Conservation (phyloP, 225 moss, liverwort and hornwort species). For the Anthoceros angustus region DNA sequence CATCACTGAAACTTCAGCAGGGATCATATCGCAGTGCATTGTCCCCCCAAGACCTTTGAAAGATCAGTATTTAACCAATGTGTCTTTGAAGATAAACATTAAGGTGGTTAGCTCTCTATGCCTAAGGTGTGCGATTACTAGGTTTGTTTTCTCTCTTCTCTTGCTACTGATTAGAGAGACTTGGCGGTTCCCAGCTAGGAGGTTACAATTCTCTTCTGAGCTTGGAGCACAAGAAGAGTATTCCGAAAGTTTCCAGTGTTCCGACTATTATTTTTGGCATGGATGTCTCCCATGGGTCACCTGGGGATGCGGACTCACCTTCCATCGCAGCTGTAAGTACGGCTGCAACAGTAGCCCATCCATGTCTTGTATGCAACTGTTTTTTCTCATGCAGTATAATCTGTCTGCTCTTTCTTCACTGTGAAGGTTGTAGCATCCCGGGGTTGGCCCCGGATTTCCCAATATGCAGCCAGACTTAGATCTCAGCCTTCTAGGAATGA, state of each 20-base stretch:
- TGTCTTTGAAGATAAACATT: slow-evolving; percentile 80
- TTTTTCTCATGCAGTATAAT: neutral
- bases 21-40: slow-evolving; percentile 65
- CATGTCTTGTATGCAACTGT: neutral
- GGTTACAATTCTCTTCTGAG: slow-evolving; percentile 42
- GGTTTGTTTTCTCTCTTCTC: neutral
- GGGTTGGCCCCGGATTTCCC: slow-evolving; percentile 70
- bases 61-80: slow-evolving; percentile 73
- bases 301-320: slow-evolving; percentile 67
- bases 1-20: slow-evolving; percentile 41
- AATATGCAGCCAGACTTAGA: slow-evolving; percentile 57
- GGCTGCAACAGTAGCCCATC: neutral
- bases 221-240: neutral
- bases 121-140: neutral
- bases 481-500: slow-evolving; percentile 67
- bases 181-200: slow-evolving; percentile 26
- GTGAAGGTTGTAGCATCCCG: slow-evolving; percentile 66
- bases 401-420: neutral
- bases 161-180: slow-evolving; percentile 14
- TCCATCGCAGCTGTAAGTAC: slow-evolving; percentile 74
- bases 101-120: slow-evolving; percentile 28
- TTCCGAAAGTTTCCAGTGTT: slow-evolving; percentile 18
- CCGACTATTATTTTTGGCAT: slow-evolving; percentile 83
- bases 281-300: slow-evolving; percentile 88
- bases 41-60: slow-evolving; percentile 58